These are phyloP conservation scores for Lactarius psammicola DNA, from an alignment of 768 basidiomycete species.

Conservation along the genomic window DNA sequence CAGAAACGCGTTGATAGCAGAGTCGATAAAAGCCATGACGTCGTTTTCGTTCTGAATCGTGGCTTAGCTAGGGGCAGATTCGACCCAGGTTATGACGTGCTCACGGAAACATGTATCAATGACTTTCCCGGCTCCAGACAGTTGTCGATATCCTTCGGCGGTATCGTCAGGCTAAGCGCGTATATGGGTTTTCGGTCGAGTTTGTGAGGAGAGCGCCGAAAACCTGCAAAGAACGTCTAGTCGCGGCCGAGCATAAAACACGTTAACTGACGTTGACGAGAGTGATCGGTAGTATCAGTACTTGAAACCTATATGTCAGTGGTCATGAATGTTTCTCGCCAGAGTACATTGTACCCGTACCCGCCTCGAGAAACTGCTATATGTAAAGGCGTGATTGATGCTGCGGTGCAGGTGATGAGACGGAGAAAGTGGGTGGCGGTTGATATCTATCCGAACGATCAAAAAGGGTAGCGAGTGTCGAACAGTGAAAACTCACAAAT, in stretches of 20 bases:
- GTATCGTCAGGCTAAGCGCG: constrained; percentile 71
- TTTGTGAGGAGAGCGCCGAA: constrained; percentile 75
- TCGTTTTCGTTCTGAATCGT: constrained; percentile 53
- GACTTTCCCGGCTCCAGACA: constrained; percentile 78
- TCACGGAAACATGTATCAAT: constrained; percentile 64
- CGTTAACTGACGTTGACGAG: constrained; percentile 14
- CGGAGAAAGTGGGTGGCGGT: constrained; percentile 62
- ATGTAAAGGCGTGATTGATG: constrained; percentile 63
- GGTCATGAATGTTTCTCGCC: constrained; percentile 26
- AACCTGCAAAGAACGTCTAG: constrained; percentile 39
- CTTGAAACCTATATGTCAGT: constrained; percentile 23
- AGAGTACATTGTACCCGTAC: constrained; percentile 37
- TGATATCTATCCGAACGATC: constrained; percentile 57
- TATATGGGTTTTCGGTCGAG: constrained; percentile 78
- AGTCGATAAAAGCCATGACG: constrained; percentile 55
- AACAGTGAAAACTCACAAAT: constrained; percentile 56
- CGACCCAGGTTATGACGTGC: constrained; percentile 20
- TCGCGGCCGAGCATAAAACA: constrained; percentile 21
- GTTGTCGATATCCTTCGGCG: constrained; percentile 68
- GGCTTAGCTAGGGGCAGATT: constrained; percentile 19
- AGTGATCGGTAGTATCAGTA: neutral
- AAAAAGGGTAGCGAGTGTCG: constrained; percentile 13
- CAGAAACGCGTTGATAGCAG: constrained; percentile 62
- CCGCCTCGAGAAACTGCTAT: constrained; percentile 72
- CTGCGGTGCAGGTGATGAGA: constrained; percentile 62